Evolutionary conservation across 441 rosid genomes (phyloP), one percentile per base, ranked within the genome.

Genomic region (Erysimum pusillum): DNA sequence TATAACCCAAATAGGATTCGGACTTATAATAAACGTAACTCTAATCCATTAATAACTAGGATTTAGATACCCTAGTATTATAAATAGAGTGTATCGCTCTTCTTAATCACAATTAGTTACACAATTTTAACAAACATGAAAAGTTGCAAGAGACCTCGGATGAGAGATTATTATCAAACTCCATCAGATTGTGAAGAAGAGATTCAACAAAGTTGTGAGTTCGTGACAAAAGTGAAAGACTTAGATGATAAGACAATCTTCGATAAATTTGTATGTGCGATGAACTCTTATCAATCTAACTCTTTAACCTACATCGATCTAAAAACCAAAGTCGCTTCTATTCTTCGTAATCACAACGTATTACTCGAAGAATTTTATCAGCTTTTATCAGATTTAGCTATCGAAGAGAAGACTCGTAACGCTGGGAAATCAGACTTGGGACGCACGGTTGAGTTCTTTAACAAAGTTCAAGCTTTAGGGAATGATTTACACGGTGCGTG

Each of bases 121-220:
- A n/a, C n/a, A n/a, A n/a, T n/a, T n/a, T n/a, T 49, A 61, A 7
- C 7, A 54, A 64, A 4, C 58, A 74, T 56, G 66, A 56, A 2
- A 34, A 13, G 7, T 8, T 38, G 44, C 35, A 57, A 74, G 59
- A 67, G 61, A 67, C 15, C 17, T 34, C 15, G 1, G 15, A 20
- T 9, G 28, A 63, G 0, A 2, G 49, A 35, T 8, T 34, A 20
- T 14, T 20, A 64, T 35, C 22, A 74, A 66, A 12, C 9, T 57
- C 44, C 42, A 8, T 12, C n/a, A 8, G 22, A 58, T 25, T 15
- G 11, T 17, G 44, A 66, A 0, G 67, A 67, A 48, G 67, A 75
- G 73, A 67, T 41, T 4, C 54, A 31, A 28, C 6, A 54, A 15
- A 13, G 61, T 25, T 39, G 8, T 0, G n/a, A 51, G 0, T 60